Conservation (phyloP, 2,329 filamentous ascomycete species). For the Huntiella decipiens region DNA sequence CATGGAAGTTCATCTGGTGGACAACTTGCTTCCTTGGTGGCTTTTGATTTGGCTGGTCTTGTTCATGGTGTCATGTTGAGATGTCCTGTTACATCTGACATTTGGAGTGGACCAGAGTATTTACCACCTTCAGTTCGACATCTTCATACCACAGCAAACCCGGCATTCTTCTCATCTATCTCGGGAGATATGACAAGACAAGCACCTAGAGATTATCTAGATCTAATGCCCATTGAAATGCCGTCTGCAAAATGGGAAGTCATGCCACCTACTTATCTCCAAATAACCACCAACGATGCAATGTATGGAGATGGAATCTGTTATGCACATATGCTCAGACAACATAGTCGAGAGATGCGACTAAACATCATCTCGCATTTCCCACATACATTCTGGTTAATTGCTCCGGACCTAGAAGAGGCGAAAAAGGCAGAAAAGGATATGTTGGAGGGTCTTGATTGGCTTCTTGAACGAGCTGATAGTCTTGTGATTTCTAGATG, state of each 20-base stretch:
- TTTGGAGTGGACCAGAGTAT: constrained; percentile 19
- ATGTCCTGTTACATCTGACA: constrained; percentile 29
- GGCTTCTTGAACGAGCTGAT: constrained; percentile 16
- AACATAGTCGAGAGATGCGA: constrained; percentile 22
- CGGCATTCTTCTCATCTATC: constrained; percentile 21
- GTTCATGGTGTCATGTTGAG: constrained; percentile 24
- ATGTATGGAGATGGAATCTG: constrained; percentile 33
- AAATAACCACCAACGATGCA: constrained; percentile 30
- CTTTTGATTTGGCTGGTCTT: constrained; percentile 16
- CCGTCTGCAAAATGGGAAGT: constrained; percentile 15
- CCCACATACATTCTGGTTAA: constrained; percentile 35
- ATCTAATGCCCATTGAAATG: constrained; percentile 24
- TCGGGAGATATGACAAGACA: constrained; percentile 18
- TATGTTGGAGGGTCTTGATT: constrained; percentile 24
- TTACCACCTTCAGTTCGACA: constrained; percentile 20
- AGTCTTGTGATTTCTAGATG: not conserved
- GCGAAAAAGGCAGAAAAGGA: constrained; percentile 23
- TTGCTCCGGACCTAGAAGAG: constrained; percentile 23
- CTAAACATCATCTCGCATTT: constrained; percentile 26
- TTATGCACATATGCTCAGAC: constrained; percentile 25
- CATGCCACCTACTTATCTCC: constrained; percentile 27
- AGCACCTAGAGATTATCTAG: constrained; percentile 22
- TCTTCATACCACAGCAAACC: constrained; percentile 23
- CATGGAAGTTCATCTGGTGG: constrained; percentile 29
- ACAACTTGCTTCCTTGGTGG: constrained; percentile 26